Evolutionary conservation across 2,329 filamentous ascomycete species (phyloP), one percentile per base, ranked within the genome.

Genomic region (Didymella glomerata): DNA sequence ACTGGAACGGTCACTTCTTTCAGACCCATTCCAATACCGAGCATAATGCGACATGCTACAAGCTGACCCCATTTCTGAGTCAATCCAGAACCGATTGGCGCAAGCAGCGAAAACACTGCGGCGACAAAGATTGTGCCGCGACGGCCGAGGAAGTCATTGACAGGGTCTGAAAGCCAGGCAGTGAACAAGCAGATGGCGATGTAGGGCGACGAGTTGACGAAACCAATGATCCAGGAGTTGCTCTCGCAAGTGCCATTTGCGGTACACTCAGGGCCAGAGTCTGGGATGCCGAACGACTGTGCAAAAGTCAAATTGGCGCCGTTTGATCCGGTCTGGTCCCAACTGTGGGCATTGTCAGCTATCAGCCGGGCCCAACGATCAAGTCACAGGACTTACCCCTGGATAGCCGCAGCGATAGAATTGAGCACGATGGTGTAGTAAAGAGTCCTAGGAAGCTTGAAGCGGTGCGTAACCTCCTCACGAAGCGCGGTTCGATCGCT

Each of bases 391-490:
- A 34, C 45, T 42, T 30, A 54, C 34, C 53, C 86, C 32, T 80
- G 77, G 27, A 90, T 87, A n/a, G 88, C 87, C 6, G 88, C 88
- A 40, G 86, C 88, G 54, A 91, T 85, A 11, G 88, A 90, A 72
- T 87, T 90, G 34, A 86, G 85, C 8, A 86, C 78, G 62, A 91
- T 88, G 51, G 88, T 90, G 54, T 88, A 79, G 73, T 88, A 88
- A 2, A 92, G 80, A 18, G 82, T 82, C 63, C 68, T 80, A 0
- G 89, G 88, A 6, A 78, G 72, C 41, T 79, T 73, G 42, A 88
- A 91, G 65, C 87, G 88, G 79, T 91, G 86, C 9, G 84, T 79
- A 22, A 83, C 79, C 71, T 92, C 89, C 50, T 86, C 79, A 20
- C 80, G 80, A 16, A 94, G 79, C 7, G 80, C 81, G 7, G 81